These are phyloP conservation scores for Starmerella bombi DNA, from an alignment of 805 yeast genomes.

Conservation along the genomic window DNA sequence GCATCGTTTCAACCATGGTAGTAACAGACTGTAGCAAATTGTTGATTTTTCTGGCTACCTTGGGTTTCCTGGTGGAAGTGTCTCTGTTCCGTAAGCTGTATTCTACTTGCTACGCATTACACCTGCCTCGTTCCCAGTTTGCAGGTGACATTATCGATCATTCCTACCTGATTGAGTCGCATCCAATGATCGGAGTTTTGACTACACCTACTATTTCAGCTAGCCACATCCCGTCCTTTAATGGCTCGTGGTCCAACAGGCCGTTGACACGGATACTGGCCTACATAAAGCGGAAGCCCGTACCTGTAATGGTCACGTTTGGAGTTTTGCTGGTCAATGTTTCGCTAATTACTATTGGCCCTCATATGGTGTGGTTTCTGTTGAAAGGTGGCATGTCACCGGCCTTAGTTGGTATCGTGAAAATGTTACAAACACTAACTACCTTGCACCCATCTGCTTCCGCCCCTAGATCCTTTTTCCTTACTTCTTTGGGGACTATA, in stretches of 20 bases:
- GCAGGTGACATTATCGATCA: constrained; percentile 1
- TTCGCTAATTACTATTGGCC: constrained; percentile 18
- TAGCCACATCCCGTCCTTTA: background rate
- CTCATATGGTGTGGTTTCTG: constrained; percentile 18
- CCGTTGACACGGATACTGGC: constrained; percentile 13
- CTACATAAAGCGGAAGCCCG: constrained; percentile 18
- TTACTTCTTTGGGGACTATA: constrained; percentile 3
- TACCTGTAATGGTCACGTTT: constrained; percentile 18
- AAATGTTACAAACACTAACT: constrained; percentile 15
- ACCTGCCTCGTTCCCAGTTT: constrained; percentile 16
- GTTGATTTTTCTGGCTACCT: constrained; percentile 6
- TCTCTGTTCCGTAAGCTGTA: constrained; percentile 17
- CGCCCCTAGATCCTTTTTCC: constrained; percentile 4
- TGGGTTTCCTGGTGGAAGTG: constrained; percentile 15
- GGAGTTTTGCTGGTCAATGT: constrained; percentile 17
- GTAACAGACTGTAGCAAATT: constrained; percentile 5
- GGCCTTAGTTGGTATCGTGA: constrained; percentile 7
- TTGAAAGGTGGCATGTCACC: constrained; percentile 11
- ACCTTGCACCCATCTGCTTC: constrained; percentile 10
- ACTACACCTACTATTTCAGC: constrained; percentile 9
- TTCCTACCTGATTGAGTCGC: constrained; percentile 2
- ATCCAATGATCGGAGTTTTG: constrained; percentile 13
- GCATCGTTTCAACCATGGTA: constrained; percentile 2
- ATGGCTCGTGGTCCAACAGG: constrained; percentile 3
- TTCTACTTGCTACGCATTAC: constrained; percentile 21